These are phyloP conservation scores for Euphorbia lathyris DNA, from an alignment of 345 rosid genomes.

Conservation along the genomic window DNA sequence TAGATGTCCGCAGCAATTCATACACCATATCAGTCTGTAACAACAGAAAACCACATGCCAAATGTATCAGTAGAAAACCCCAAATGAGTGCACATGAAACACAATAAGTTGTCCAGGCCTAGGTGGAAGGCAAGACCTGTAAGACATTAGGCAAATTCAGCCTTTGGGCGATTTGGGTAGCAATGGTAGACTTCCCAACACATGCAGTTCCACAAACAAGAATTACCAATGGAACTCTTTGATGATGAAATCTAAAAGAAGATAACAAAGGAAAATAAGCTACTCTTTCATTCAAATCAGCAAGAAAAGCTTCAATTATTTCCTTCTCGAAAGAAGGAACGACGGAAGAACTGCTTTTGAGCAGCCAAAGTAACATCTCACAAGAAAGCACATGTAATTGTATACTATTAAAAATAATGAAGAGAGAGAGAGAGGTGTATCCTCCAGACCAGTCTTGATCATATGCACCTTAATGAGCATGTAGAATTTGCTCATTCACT, in stretches of 20 bases:
- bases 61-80: conserved; percentile 6
- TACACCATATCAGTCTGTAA: conserved; percentile 89
- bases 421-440: neutral
- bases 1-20: conserved; percentile 80
- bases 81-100: neutral
- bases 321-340: neutral
- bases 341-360: neutral
- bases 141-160: conserved; percentile 96
- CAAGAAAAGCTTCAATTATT: neutral
- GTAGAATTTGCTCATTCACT: no score
- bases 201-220: conserved; percentile 99
- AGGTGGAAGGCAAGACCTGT: conserved; percentile 48
- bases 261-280: conserved; percentile 14
- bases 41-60: conserved; percentile 13
- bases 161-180: conserved; percentile 98
- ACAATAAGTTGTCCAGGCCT: neutral
- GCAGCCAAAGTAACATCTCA: conserved; percentile 1
- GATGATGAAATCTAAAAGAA: conserved; percentile 85
- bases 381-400: neutral
- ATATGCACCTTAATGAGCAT: no score
- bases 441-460: no score
- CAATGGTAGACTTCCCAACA: conserved; percentile 96
- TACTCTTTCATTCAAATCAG: conserved; percentile 2
- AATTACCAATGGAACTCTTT: conserved; percentile 92
- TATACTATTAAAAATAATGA: neutral